These are phyloP conservation scores for Pichia sp. DNA, from an alignment of 1,139 yeast genomes.

Conservation along the genomic window DNA sequence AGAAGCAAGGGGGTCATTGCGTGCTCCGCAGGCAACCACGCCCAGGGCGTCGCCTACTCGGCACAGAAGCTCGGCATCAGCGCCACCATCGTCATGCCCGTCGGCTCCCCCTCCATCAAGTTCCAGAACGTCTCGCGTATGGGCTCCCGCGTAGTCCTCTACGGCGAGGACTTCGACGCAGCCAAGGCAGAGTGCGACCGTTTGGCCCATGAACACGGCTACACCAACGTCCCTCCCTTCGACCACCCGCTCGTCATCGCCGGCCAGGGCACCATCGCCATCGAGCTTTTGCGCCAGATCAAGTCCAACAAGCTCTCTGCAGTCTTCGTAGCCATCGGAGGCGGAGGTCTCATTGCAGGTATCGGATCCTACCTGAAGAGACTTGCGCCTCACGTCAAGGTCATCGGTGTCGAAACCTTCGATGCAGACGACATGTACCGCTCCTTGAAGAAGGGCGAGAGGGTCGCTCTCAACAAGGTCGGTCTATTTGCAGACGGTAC, in stretches of 20 bases:
- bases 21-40: slow-evolving; percentile 98
- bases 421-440: slow-evolving; percentile 90
- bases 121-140: slow-evolving; percentile 84
- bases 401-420: slow-evolving; percentile 92
- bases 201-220: slow-evolving; percentile 60
- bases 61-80: slow-evolving; percentile 82
- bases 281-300: slow-evolving; percentile 86
- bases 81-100: slow-evolving; percentile 97
- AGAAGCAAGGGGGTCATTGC: slow-evolving; percentile 90
- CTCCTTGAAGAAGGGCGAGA: slow-evolving; percentile 55
- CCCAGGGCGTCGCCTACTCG: slow-evolving; percentile 96
- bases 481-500: slow-evolving; percentile 99
- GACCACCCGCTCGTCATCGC: slow-evolving; percentile 98
- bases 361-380: slow-evolving; percentile 84
- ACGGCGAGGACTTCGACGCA: slow-evolving; percentile 90
- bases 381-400: slow-evolving; percentile 94
- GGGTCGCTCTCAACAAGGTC: slow-evolving; percentile 58
- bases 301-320: slow-evolving; percentile 76
- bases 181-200: slow-evolving; percentile 87
- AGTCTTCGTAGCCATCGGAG: slow-evolving; percentile 90
- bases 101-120: slow-evolving; percentile 92
- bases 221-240: slow-evolving; percentile 92
- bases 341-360: slow-evolving; percentile 95
- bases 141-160: slow-evolving; percentile 89
- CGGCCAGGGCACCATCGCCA: slow-evolving; percentile 98